Conservation (phyloP, 441 rosid genomes). For the Mallotus japonicus region DNA sequence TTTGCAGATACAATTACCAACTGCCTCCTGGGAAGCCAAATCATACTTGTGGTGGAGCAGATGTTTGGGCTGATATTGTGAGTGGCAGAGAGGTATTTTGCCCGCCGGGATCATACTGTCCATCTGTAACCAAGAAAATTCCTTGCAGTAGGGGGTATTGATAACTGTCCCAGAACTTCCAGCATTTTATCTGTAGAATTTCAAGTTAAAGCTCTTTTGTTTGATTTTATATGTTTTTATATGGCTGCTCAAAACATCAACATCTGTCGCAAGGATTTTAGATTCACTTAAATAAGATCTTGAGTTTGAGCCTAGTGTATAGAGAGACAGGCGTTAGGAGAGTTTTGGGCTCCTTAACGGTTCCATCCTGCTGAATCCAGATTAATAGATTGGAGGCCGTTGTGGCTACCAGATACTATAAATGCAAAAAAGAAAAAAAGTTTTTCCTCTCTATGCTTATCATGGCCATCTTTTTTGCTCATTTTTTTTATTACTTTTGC, state of each 20-base stretch:
- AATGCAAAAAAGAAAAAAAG: too few relatives aligned
- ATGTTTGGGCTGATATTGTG: conserved; percentile 73
- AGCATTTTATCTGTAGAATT: conserved; percentile 21
- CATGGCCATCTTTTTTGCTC: conserved; percentile 1
- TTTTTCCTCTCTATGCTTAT: not conserved
- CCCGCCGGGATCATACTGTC: conserved; percentile 89
- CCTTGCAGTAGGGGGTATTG: conserved; percentile 85
- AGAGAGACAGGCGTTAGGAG: too few relatives aligned
- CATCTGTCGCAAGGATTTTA: too few relatives aligned
- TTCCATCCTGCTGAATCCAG: too few relatives aligned
- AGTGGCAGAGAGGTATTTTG: conserved; percentile 82
- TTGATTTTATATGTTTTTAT: conserved; percentile 8
- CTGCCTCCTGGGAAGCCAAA: conserved; percentile 66
- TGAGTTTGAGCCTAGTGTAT: too few relatives aligned
- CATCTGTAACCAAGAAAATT: conserved; percentile 61
- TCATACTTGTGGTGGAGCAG: conserved; percentile 94
- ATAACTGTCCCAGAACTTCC: conserved; percentile 39
- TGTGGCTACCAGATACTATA: too few relatives aligned
- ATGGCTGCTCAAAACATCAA: not conserved
- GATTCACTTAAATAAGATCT: too few relatives aligned
- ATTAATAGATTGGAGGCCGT: too few relatives aligned
- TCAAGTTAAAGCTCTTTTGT: conserved; percentile 5
- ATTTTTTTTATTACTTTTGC: too few relatives aligned
- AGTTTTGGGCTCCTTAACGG: too few relatives aligned
- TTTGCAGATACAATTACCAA: conserved; percentile 78